Conservation (phyloP, 1,139 yeast genomes). For the Taphrina pruni region DNA sequence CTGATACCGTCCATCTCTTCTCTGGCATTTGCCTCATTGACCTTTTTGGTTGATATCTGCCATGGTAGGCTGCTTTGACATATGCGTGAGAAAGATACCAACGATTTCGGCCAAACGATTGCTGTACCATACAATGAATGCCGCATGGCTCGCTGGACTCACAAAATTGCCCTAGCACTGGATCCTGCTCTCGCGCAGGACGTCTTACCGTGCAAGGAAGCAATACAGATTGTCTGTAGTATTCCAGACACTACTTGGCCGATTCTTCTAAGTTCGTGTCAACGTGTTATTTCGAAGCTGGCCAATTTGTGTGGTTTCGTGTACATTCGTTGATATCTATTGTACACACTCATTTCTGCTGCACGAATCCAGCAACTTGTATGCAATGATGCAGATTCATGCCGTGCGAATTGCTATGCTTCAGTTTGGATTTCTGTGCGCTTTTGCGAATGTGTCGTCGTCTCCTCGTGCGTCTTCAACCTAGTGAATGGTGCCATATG, state of each 20-base stretch:
- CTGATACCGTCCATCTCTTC: neutral
- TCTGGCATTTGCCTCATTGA: neutral
- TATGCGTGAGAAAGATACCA: neutral
- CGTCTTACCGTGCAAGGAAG: neutral
- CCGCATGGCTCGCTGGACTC: neutral
- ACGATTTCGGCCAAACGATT: neutral
- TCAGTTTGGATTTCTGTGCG: too few species aligned
- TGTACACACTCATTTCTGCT: too few species aligned
- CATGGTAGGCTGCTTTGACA: neutral
- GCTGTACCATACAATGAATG: conserved; percentile 1
- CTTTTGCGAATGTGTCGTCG: too few species aligned
- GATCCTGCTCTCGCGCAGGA: neutral
- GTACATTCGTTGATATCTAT: too few species aligned
- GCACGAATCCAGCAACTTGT: too few species aligned
- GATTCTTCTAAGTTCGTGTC: too few species aligned
- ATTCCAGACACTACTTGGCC: neutral
- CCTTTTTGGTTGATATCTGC: neutral
- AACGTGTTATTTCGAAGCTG: too few species aligned
- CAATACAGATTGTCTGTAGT: neutral
- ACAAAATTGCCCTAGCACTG: conserved; percentile 2
- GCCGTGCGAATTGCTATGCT: too few species aligned
- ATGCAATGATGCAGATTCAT: too few species aligned
- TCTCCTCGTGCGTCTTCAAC: too few species aligned
- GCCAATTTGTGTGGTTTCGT: too few species aligned
- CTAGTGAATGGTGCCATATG: too few species aligned